Conservation (phyloP, 2,329 filamentous ascomycete species). For the Phoma herbarum region DNA sequence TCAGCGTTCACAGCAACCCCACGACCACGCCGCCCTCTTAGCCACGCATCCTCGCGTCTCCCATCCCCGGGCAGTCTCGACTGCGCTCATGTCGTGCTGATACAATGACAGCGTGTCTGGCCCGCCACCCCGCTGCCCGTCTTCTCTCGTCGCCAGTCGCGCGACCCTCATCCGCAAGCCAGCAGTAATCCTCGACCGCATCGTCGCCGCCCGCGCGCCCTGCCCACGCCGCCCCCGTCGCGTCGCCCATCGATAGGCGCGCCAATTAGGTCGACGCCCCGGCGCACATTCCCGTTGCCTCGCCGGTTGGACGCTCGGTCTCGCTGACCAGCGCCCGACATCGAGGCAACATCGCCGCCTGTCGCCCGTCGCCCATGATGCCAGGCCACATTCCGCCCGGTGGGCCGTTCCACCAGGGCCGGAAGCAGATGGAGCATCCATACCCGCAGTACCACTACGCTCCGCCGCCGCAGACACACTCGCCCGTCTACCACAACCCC, state of each 20-base stretch:
- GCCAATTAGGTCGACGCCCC: conserved; percentile 43
- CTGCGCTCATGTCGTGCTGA: conserved; percentile 50
- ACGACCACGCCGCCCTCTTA: conserved; percentile 14
- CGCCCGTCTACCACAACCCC: conserved; percentile 50
- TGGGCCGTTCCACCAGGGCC: conserved; percentile 51
- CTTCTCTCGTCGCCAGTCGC: conserved; percentile 33
- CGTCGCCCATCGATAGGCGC: conserved; percentile 48
- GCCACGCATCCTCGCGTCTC: conserved; percentile 16
- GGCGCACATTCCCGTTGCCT: conserved; percentile 42
- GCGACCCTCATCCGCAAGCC: conserved; percentile 39
- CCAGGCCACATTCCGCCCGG: conserved; percentile 61
- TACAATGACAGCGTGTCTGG: conserved; percentile 44
- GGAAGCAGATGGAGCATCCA: conserved; percentile 51
- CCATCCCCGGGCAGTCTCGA: conserved; percentile 36
- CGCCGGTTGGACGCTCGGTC: conserved; percentile 51
- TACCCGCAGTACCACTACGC: conserved; percentile 45
- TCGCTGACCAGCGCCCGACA: conserved; percentile 49
- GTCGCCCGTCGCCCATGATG: conserved; percentile 70
- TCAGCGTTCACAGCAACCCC: not conserved
- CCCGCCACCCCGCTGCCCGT: conserved; percentile 32
- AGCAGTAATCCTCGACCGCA: conserved; percentile 38
- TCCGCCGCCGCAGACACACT: conserved; percentile 48
- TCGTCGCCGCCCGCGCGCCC: conserved; percentile 46
- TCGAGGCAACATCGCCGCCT: conserved; percentile 54
- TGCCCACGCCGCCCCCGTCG: conserved; percentile 65